Conservation (phyloP, 441 rosid species). For the Pelargonium australe region DNA sequence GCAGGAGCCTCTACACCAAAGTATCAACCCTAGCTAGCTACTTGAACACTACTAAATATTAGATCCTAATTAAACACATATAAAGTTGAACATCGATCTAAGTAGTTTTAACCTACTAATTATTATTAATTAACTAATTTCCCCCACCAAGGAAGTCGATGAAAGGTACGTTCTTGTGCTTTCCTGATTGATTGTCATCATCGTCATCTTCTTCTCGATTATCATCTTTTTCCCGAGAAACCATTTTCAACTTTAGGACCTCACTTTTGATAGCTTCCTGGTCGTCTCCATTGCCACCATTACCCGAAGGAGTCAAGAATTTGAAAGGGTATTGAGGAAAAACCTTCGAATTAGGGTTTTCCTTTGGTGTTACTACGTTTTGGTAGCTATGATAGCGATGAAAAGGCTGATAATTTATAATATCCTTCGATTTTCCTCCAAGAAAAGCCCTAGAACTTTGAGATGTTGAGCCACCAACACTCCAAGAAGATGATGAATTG, state of each 20-base stretch:
- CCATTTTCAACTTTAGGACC: neutral
- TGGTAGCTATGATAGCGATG: no score
- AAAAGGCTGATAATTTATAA: no score
- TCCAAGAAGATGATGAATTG: no score
- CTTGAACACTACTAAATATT: neutral
- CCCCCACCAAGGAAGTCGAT: constrained; percentile 1
- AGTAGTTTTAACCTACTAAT: no score
- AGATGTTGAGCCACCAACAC: no score
- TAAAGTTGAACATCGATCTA: no score
- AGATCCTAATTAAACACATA: constrained; percentile 1
- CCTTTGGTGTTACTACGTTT: no score
- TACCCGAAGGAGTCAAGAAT: no score
- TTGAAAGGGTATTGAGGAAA: neutral
- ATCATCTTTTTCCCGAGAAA: neutral
- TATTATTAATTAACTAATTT: neutral
- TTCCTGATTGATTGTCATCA: neutral
- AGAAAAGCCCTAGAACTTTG: no score
- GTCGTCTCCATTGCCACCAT: no score
- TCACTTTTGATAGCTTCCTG: neutral
- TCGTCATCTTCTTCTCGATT: neutral
- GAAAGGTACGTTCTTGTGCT: neutral
- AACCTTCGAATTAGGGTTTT: neutral
- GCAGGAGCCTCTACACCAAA: neutral
- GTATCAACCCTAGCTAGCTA: neutral
- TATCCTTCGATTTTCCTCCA: no score